phyloP scores from a whole-genome alignment of 2,329 filamentous ascomycete genomes.

The Paraphaeosphaeria sporulosa region DNA sequence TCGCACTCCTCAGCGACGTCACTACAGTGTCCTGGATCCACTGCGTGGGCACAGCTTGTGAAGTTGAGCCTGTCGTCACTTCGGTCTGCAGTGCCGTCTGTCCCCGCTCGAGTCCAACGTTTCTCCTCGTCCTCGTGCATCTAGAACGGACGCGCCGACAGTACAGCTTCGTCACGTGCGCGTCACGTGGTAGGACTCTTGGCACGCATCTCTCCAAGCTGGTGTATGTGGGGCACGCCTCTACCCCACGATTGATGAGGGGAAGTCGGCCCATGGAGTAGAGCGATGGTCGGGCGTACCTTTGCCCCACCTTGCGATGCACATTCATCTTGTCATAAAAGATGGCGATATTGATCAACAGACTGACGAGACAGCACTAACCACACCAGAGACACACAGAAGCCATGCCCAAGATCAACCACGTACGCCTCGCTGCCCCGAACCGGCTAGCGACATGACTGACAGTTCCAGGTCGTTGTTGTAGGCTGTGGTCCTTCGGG shows the following conservation, averaged over 20 bases:
- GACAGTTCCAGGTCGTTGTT: slow-evolving; percentile 36
- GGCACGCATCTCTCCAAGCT: neutral
- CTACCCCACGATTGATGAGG: slow-evolving; percentile 13
- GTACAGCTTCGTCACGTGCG: neutral
- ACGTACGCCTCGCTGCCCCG: slow-evolving; percentile 27
- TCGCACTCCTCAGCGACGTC: slow-evolving; percentile 11
- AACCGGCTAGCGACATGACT: slow-evolving; percentile 7
- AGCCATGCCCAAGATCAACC: slow-evolving; percentile 42
- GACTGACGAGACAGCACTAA: slow-evolving; percentile 16
- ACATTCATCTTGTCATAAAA: slow-evolving; percentile 9
- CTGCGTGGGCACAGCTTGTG: neutral
- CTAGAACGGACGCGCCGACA: neutral
- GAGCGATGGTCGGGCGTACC: neutral
- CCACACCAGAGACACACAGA: slow-evolving; percentile 8
- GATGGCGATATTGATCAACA: slow-evolving; percentile 15
- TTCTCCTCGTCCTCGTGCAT: neutral
- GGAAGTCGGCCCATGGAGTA: slow-evolving; percentile 2
- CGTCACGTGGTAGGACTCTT: neutral
- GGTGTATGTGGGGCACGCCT: slow-evolving; percentile 11
- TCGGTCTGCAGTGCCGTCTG: neutral
- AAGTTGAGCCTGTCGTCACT: neutral
- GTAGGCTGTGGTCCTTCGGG: slow-evolving; percentile 45
- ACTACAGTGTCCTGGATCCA: neutral
- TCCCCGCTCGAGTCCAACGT: neutral
- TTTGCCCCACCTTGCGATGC: slow-evolving; percentile 28